Evolutionary conservation across 106 monocot genomes (phyloP).

Genomic region (Phalaenopsis aphrodite): DNA sequence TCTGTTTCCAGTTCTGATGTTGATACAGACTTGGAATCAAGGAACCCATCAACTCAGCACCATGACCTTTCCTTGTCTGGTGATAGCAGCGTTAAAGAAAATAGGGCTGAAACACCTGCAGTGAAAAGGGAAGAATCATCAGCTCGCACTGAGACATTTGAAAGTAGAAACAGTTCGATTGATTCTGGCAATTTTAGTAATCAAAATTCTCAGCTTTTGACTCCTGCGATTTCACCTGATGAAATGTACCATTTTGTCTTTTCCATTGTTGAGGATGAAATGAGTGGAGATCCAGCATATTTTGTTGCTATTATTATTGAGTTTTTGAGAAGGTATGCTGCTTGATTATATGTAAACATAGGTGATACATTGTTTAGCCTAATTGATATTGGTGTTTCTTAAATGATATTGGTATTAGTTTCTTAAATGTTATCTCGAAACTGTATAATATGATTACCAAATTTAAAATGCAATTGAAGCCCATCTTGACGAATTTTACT

Average conservation of each 20-base stretch:
- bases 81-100: conserved; percentile 18
- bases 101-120: conserved; percentile 9
- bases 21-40: conserved; percentile 18
- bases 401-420: not conserved
- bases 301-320: conserved; percentile 72
- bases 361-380: not conserved
- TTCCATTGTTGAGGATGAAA: conserved; percentile 74
- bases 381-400: not conserved
- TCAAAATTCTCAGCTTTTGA: conserved; percentile 22
- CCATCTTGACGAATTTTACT: not conserved
- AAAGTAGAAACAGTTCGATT: conserved; percentile 14
- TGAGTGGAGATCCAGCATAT: conserved; percentile 77
- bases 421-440: not conserved
- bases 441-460: not conserved
- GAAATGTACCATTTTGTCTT: conserved; percentile 81
- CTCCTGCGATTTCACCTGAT: conserved; percentile 70
- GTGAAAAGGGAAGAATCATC: conserved; percentile 19
- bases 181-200: conserved; percentile 24
- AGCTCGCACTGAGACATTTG: conserved; percentile 12
- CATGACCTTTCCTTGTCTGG: conserved; percentile 9
- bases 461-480: not conserved
- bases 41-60: conserved; percentile 1
- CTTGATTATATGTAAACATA: conserved; percentile 2
- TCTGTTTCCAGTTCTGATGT: conserved; percentile 34
- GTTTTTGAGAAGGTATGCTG: conserved; percentile 63